A percentile compares a stretch with the other conserved stretches of the same genome.
Conservation (phyloP, 2,329 filamentous ascomycete genomes). For the Nannizziopsis arthrosporioides region DNA sequence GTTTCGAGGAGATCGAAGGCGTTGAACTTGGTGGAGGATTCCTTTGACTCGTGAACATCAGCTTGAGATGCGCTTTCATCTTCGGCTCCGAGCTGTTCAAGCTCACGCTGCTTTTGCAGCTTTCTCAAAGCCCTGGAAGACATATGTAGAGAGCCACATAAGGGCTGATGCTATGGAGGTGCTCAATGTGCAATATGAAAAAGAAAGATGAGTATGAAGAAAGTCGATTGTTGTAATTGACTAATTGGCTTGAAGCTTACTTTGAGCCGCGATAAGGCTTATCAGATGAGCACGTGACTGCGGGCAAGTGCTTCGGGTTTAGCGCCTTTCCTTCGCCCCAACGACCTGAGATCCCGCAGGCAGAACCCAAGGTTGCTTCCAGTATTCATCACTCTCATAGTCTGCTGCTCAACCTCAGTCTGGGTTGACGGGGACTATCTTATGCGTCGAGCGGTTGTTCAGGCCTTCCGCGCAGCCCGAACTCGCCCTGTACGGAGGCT, state of each 20-base stretch:
- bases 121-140: conserved; percentile 55
- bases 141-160: conserved; percentile 34
- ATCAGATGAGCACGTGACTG: background rate
- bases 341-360: background rate
- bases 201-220: background rate
- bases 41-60: conserved; percentile 31
- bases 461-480: conserved; percentile 39
- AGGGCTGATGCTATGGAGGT: too few species aligned
- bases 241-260: background rate
- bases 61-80: conserved; percentile 31
- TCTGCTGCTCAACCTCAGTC: conserved; percentile 1
- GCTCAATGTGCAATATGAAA: too few species aligned
- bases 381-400: background rate
- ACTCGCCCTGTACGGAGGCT: conserved; percentile 36
- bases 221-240: background rate
- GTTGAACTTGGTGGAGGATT: conserved; percentile 36
- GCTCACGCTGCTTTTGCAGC: conserved; percentile 50
- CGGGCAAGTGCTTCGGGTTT: conserved; percentile 1
- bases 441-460: conserved; percentile 40
- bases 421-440: conserved; percentile 17
- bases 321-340: background rate
- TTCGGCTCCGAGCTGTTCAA: conserved; percentile 34
- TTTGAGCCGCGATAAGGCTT: background rate
- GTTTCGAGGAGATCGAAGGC: conserved; percentile 43
- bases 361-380: background rate